Conservation (phyloP, 225 moss, liverwort and hornwort genomes). For the Polytrichum formosum region DNA sequence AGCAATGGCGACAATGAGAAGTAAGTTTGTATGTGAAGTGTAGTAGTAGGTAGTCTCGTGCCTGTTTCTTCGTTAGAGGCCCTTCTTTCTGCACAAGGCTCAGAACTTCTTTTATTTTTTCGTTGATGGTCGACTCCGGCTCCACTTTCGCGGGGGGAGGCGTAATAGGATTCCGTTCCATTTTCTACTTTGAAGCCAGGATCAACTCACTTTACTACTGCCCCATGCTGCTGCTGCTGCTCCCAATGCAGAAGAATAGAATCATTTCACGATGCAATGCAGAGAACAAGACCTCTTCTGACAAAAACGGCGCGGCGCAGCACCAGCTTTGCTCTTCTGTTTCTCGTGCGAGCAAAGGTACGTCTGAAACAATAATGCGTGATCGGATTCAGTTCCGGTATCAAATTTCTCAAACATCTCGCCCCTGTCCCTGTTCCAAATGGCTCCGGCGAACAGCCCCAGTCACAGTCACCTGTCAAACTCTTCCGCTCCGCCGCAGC, state of each 20-base stretch:
- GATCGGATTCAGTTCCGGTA: constrained; percentile 25
- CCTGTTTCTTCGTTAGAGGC: constrained; percentile 34
- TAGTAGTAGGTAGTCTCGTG: neutral
- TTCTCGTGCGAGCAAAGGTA: constrained; percentile 20
- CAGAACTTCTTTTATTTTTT: constrained; percentile 28
- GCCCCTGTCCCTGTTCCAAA: constrained; percentile 12
- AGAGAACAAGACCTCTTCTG: too few relatives aligned
- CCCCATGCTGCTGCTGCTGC: constrained; percentile 9
- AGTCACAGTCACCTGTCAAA: too few relatives aligned
- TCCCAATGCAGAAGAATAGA: neutral
- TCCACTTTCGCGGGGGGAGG: constrained; percentile 23
- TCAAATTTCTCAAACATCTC: constrained; percentile 38
- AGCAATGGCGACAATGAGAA: neutral
- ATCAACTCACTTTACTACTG: constrained; percentile 3
- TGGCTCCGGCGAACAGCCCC: neutral
- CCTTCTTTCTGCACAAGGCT: constrained; percentile 31
- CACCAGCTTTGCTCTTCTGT: constrained; percentile 19
- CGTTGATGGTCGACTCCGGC: constrained; percentile 21
- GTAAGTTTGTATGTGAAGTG: neutral
- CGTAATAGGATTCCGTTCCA: constrained; percentile 25
- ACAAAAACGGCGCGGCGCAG: neutral
- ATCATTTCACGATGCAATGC: neutral
- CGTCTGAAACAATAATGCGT: constrained; percentile 18
- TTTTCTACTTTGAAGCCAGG: constrained; percentile 3
- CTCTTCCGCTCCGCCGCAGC: neutral